These are phyloP conservation scores for Boletus vinaceobasis DNA, from an alignment of 768 basidiomycete genomes.

Conservation along the genomic window DNA sequence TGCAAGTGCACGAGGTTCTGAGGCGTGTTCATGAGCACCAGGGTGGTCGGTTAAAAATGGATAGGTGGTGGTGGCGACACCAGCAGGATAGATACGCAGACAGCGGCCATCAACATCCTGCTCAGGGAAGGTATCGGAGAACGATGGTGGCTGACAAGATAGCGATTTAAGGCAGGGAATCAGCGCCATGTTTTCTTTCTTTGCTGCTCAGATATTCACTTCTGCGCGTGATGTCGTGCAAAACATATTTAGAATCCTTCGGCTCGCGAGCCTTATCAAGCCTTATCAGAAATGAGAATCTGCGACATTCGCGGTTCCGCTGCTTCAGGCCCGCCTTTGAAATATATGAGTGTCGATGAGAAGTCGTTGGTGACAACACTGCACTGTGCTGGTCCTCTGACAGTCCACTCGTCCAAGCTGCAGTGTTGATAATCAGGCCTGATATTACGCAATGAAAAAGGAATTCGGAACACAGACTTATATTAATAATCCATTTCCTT, in stretches of 20 bases:
- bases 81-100: slow-evolving; percentile 11
- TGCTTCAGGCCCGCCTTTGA: too few relatives aligned
- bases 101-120: slow-evolving; percentile 3
- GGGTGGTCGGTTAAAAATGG: slow-evolving; percentile 2
- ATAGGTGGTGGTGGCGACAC: slow-evolving; percentile 5
- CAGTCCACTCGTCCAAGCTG: too few relatives aligned
- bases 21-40: background rate
- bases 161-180: background rate
- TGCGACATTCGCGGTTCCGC: too few relatives aligned
- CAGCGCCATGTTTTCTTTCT: background rate
- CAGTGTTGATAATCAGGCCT: too few relatives aligned
- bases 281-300: background rate
- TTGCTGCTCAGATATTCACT: background rate
- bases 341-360: too few relatives aligned
- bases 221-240: slow-evolving; percentile 1
- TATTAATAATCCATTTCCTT: too few relatives aligned
- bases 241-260: background rate
- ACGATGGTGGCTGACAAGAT: too few relatives aligned
- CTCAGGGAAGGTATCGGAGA: too few relatives aligned
- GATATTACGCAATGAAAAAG: too few relatives aligned
- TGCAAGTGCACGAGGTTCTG: background rate
- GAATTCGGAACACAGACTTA: too few relatives aligned
- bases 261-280: slow-evolving; percentile 3
- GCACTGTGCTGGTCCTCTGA: too few relatives aligned
- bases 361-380: too few relatives aligned